Base-by-base conservation (phyloP, 2,329 filamentous ascomycete species). In the Calonectria pseudoreteaudii region DNA sequence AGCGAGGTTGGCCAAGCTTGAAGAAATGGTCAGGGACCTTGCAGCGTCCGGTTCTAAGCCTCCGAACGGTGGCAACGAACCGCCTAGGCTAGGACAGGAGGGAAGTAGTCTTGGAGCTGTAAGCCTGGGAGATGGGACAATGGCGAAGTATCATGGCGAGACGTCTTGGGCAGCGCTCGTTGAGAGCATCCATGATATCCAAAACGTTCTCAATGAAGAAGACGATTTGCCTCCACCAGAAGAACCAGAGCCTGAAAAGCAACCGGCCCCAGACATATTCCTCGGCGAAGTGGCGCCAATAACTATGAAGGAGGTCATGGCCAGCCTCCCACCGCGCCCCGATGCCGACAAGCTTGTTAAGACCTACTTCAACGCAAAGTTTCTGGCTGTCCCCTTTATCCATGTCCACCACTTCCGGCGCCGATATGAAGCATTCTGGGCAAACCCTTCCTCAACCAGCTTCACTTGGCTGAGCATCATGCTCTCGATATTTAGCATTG, bases 381-480 rank as follows among this genome's bases (percentile, higher is more conserved):
- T 85, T 76, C 78, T 83, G 16, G 82, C 83, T 3, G 79, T 83
- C 0, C 81, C 85, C 6, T 84, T 86, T 72, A 77, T 88, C 30
- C 86, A 88, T 72, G 78, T 81, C 3, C 82, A 81, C 36, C 84
- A 89, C 77, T 90, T 90, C 70, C 85, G 87, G 75, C 83, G 87
- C 4, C 84, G 86, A 49, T 90, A 89, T 76, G 85, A 87, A 50
- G 83, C 82, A 6, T 89, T 90, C 75, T 89, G 88, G 88, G 76
- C 77, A 31, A 78, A 83, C 4, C 85, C 87, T 0, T 76, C 81
- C 5, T 80, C 81, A 0, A 81, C 85, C 4, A 86, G 84, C 73
- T 80, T 88, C 16, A 81, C 90, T 31, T 90, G 88, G 88, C 81
- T 89, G 56, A 89, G 88, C 75, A 86, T 88, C 49, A 81, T 90